Conservation (phyloP, 2,329 filamentous ascomycete species). For the Waltergamsia citrina region DNA sequence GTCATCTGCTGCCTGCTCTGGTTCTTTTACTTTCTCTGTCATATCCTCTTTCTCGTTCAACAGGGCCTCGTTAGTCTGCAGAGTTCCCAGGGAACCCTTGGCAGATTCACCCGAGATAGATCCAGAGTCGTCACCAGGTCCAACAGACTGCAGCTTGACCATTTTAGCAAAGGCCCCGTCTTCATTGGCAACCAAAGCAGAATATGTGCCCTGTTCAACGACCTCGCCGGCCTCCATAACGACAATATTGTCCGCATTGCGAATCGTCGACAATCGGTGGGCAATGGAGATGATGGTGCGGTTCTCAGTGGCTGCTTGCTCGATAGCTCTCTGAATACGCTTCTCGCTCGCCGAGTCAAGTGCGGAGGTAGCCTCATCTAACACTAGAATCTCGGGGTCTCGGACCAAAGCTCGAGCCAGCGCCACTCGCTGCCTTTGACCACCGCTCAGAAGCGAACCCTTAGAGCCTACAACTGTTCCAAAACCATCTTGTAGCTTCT, state of each 20-base stretch:
- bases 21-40: conserved; percentile 28
- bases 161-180: conserved; percentile 71
- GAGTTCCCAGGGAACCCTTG: no score
- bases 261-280: conserved; percentile 90
- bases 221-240: conserved; percentile 81
- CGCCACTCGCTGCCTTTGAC: conserved; percentile 53
- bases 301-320: conserved; percentile 69
- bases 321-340: conserved; percentile 85
- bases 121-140: conserved; percentile 20
- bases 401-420: conserved; percentile 33
- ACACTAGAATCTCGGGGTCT: conserved; percentile 55
- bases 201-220: conserved; percentile 84
- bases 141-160: conserved; percentile 71
- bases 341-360: conserved; percentile 93
- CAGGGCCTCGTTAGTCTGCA: conserved; percentile 4
- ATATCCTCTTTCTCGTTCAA: conserved; percentile 9
- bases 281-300: conserved; percentile 95
- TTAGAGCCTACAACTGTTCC: conserved; percentile 40
- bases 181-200: conserved; percentile 58
- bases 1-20: conserved; percentile 28
- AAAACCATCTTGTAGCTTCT: conserved; percentile 3
- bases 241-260: conserved; percentile 89
- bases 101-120: conserved; percentile 1
- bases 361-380: conserved; percentile 91
- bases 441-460: conserved; percentile 52